Percentiles rank a stretch among this genome's conserved stretches.
Evolutionary conservation across 129 eudicot genomes (phyloP).

Genomic region (Saussurea involucrata): DNA sequence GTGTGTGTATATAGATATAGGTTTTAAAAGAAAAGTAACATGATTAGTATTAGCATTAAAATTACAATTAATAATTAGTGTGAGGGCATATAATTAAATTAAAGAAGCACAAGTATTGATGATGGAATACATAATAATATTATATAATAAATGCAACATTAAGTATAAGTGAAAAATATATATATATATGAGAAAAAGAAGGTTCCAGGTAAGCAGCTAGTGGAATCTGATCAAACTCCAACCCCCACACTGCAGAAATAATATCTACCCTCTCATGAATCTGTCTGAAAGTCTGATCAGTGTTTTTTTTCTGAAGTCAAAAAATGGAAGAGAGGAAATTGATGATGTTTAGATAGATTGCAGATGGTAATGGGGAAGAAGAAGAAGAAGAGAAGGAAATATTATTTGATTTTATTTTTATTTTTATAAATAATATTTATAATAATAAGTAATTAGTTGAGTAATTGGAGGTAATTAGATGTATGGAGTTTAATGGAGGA

Average conservation of each 20-base stretch:
- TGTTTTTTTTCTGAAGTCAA: background rate
- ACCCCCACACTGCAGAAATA: slow-evolving; percentile 26
- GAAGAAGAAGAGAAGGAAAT: background rate
- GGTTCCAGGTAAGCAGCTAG: slow-evolving; percentile 40
- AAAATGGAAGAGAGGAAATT: background rate
- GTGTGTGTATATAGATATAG: background rate
- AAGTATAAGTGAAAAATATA: slow-evolving; percentile 1
- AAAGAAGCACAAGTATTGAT: slow-evolving; percentile 13
- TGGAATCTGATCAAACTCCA: slow-evolving; percentile 25
- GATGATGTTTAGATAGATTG: too few species aligned
- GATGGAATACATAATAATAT: slow-evolving; percentile 9
- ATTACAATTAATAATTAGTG: background rate
- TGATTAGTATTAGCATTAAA: background rate
- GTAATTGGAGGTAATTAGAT: slow-evolving; percentile 4
- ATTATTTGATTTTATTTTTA: background rate
- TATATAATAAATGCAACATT: slow-evolving; percentile 4
- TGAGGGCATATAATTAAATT: slow-evolving; percentile 1
- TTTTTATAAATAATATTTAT: too few species aligned
- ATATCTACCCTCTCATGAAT: slow-evolving; percentile 12
- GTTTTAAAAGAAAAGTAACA: background rate
- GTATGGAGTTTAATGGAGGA: slow-evolving; percentile 25
- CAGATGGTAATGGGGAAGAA: background rate
- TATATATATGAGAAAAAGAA: slow-evolving; percentile 12
- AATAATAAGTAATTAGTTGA: slow-evolving; percentile 2
- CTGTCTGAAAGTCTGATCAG: slow-evolving; percentile 15